These are phyloP conservation scores for Ophiostoma populinum DNA, from an alignment of 2,329 filamentous ascomycete genomes.

Conservation along the genomic window DNA sequence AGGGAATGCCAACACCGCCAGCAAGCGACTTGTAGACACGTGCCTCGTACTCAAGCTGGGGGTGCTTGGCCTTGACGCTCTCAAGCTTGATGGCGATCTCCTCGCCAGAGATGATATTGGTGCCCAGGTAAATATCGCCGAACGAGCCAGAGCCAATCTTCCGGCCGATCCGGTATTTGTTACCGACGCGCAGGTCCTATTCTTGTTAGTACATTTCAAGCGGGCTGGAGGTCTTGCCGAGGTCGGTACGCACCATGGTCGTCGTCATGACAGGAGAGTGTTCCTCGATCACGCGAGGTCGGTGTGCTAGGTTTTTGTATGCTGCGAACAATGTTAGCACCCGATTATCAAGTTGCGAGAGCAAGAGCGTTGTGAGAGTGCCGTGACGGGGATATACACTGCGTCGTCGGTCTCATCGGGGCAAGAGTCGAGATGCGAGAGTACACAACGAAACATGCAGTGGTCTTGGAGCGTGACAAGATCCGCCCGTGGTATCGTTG, in stretches of 20 bases:
- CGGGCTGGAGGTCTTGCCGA: no score
- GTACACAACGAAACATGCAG: no score
- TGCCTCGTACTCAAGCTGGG: slow-evolving; percentile 95
- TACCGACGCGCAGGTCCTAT: slow-evolving; percentile 95
- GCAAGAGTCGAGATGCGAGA: no score
- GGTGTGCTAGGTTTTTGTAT: no score
- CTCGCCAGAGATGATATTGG: slow-evolving; percentile 98
- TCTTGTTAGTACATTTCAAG: not conserved
- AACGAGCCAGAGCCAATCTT: slow-evolving; percentile 98
- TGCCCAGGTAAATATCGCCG: slow-evolving; percentile 96
- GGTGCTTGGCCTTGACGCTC: slow-evolving; percentile 98
- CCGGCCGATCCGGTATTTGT: slow-evolving; percentile 98
- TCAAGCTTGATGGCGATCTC: slow-evolving; percentile 99
- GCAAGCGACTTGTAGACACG: slow-evolving; percentile 83
- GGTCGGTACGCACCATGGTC: slow-evolving; percentile 34
- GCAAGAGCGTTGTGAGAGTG: no score
- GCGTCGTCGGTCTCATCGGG: no score
- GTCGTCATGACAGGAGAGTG: slow-evolving; percentile 24
- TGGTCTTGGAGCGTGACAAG: no score
- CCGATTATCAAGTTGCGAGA: not conserved
- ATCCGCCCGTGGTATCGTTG: no score
- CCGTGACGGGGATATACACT: no score
- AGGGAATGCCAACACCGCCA: slow-evolving; percentile 92
- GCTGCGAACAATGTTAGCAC: not conserved
- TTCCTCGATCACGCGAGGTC: slow-evolving; percentile 11